These are phyloP conservation scores for Lophium mytilinum DNA, from an alignment of 495 filamentous ascomycete genomes.

Conservation along the genomic window DNA sequence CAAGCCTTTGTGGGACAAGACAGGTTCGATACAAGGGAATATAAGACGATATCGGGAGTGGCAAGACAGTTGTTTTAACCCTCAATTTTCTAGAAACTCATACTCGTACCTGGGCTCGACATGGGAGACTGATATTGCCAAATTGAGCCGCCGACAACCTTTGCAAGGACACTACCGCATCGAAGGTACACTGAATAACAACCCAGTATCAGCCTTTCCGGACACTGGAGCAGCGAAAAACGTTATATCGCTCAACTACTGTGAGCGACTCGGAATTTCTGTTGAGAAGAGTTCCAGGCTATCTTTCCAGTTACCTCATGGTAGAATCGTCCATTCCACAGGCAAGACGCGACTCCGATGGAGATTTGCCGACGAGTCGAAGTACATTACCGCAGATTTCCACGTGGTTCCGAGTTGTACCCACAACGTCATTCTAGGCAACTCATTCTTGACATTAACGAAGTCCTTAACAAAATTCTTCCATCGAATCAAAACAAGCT, in stretches of 20 bases:
- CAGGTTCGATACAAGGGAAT: no score
- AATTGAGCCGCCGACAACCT: neutral
- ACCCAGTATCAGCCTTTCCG: neutral
- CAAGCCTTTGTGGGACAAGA: slow-evolving; percentile 1
- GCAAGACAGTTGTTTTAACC: no score
- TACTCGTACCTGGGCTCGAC: no score
- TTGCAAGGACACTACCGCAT: neutral
- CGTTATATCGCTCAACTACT: neutral
- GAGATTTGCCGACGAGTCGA: neutral
- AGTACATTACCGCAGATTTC: neutral
- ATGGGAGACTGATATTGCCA: no score
- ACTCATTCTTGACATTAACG: neutral
- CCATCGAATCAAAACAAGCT: neutral
- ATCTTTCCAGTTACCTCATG: no score
- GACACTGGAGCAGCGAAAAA: neutral
- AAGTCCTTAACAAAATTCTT: neutral
- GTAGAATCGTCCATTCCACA: no score
- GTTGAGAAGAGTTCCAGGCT: no score
- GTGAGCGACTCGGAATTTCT: no score
- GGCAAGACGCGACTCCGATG: no score
- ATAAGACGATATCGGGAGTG: no score
- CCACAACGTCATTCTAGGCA: neutral
- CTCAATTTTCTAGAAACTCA: no score
- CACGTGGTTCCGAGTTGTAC: neutral
- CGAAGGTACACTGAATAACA: neutral